A percentile compares a stretch with the other conserved stretches of the same genome.
phyloP scores from a whole-genome alignment of 306 rosid genomes.

The Citrullus amarus region DNA sequence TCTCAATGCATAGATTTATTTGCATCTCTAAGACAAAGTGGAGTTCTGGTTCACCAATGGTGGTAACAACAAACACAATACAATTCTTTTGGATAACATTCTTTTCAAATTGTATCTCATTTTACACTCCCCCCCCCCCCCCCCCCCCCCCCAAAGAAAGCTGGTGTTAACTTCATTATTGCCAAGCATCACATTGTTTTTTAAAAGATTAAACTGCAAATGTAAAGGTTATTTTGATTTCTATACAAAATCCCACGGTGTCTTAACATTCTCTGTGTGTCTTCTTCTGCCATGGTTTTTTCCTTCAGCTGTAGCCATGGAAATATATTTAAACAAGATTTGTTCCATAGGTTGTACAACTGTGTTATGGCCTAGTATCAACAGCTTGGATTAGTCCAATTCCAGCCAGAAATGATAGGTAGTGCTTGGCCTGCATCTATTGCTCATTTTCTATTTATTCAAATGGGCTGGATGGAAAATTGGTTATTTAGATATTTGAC shows the following conservation, averaged over 20 bases:
- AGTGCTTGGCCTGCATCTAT: slow-evolving; percentile 5
- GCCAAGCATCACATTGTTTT: neutral
- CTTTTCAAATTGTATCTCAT: neutral
- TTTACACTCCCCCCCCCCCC: slow-evolving; percentile 10
- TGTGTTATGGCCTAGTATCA: neutral
- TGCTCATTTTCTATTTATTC: neutral
- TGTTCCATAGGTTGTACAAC: neutral
- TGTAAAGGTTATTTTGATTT: neutral
- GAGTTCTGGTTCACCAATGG: slow-evolving; percentile 98
- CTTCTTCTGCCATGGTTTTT: neutral
- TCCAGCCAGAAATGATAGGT: neutral
- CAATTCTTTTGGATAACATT: slow-evolving; percentile 9
- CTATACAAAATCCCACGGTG: neutral
- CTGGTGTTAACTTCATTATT: neutral
- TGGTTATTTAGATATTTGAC: neutral
- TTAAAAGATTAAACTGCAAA: neutral
- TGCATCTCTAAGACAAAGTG: slow-evolving; percentile 68
- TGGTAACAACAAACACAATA: slow-evolving; percentile 29
- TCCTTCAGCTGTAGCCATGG: neutral
- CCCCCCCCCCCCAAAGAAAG: neutral
- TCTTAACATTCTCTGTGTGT: neutral
- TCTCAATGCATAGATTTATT: slow-evolving; percentile 73
- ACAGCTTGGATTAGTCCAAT: slow-evolving; percentile 1
- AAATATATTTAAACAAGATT: neutral
- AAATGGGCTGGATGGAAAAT: neutral